Base-by-base conservation (phyloP, 2,329 filamentous ascomycete species). In the Cryphonectria nitschkei region DNA sequence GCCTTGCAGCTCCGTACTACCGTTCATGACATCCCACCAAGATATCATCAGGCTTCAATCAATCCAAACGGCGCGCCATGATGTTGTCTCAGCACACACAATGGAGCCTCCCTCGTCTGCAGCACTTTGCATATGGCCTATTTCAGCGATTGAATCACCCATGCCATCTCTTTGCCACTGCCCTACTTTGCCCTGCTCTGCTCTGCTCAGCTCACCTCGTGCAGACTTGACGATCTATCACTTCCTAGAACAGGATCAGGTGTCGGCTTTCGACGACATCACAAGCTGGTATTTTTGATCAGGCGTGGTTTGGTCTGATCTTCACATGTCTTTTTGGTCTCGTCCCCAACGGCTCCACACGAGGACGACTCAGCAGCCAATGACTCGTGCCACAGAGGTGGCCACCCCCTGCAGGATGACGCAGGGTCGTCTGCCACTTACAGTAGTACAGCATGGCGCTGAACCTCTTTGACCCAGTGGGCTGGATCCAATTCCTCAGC, bases 251-350 rank as follows among this genome's bases (percentile, higher is more conserved):
- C 22, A 39, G 22, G 32, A 26, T 65, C 62, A 65, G 62, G 26
- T 22, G 43, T 22, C 64, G 7, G 26, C 13, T 29, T 43, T 32
- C 22, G 16, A 22, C 32, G 14, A 65, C 29, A 54, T 66, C 64
- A 66, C 50, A 34, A 56, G 64, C 63, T 14, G 46, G 3, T 0
- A 2, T 19, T 2, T n/a, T 7, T 19, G 3, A 50, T 19, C 32
- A 22, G 16, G 32, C 22, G 29, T 37, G 56, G 63, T 52, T 69
- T 69, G 63, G 63, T 54, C 67, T 69, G 64, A 67, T 72, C 64
- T 70, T 72, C 70, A 72, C 70, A 72, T 72, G 70, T 22, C 46
- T 41, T 19, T 46, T 50, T n/a, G 2, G 19, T 3, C 7, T n/a
- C 22, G 22, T 11, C 37, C 46, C 19, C 46, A 50, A 22, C 19